These are phyloP conservation scores for Vicia faba DNA, from an alignment of 306 rosid genomes.

Conservation along the genomic window DNA sequence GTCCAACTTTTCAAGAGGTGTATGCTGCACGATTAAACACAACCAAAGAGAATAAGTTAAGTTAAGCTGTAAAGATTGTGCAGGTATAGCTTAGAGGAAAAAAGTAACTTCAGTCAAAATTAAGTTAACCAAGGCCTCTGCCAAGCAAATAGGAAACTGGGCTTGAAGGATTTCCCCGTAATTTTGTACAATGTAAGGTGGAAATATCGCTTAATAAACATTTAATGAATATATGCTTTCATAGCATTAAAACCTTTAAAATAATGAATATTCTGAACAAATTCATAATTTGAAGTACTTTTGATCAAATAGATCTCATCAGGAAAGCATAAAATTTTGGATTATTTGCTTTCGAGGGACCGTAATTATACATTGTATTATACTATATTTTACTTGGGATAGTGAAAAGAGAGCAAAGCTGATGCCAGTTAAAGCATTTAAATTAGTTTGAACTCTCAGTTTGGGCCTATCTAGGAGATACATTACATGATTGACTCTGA, in stretches of 20 bases:
- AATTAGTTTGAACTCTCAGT: constrained; percentile 13
- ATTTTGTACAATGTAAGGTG: background rate
- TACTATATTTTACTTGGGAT: no score
- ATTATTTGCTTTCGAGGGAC: constrained; percentile 12
- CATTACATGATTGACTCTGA: constrained; percentile 13
- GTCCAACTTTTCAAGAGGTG: constrained; percentile 84
- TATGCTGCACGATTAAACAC: constrained; percentile 57
- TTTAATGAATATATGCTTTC: background rate
- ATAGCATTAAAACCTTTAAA: constrained; percentile 1
- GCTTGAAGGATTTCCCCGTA: constrained; percentile 8
- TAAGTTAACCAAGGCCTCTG: constrained; percentile 28
- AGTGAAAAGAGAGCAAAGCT: background rate
- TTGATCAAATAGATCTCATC: constrained; percentile 16
- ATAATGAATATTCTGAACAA: constrained; percentile 4
- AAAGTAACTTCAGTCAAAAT: constrained; percentile 27
- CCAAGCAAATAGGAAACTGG: constrained; percentile 10
- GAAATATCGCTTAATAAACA: constrained; percentile 26
- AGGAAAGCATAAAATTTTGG: background rate
- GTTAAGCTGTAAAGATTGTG: constrained; percentile 3
- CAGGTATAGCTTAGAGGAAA: constrained; percentile 1
- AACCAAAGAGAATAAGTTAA: constrained; percentile 24
- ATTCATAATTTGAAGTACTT: constrained; percentile 4
- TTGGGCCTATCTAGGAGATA: background rate
- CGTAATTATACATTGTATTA: background rate
- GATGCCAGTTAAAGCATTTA: constrained; percentile 8